Evolutionary conservation across 176 grass and related monocot species (phyloP), one percentile per base, ranked within the genome.

Genomic region (Bromus sterilis): DNA sequence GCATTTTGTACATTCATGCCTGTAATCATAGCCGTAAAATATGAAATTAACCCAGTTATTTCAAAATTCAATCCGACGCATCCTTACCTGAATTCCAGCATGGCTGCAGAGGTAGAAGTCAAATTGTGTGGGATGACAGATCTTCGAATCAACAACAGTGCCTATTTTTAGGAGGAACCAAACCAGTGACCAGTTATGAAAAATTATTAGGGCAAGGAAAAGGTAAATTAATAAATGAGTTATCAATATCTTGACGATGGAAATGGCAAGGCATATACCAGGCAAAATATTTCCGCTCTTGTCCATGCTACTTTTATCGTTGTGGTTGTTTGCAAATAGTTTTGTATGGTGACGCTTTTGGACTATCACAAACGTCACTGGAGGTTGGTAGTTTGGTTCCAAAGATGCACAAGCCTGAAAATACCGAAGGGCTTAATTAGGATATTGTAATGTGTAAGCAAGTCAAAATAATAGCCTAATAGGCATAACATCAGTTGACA

Each of bases 261-360:
- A 42, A 85, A 66, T 33, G 31, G 11, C 8, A 39, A 66, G 21
- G 14, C 6, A 63, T 39, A 75, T 86, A 90, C 91, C 91, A 48
- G 91, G 85, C 28, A 93, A 75, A 21, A 93, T 88, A 77, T 93
- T 93, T 66, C 91, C 91, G 34, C 91, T 93, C 78, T 88, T 93
- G 74, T 93, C 91, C 5, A 75, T 83, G 60, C 57, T 90, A 44
- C 85, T 94, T 90, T 79, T 84, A 37, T 90, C 88, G 20, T 90
- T 88, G 84, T 94, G 91, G 60, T 90, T 90, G 74, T 94, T 86
- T 11, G 88, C 82, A 77, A 94, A 94, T 49, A 94, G 67, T 69
- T 86, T 86, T 1, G 88, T 94, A n/a, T 90, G 91, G 62, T 94
- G 91, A 11, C 91, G 85, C 60, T 94, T 94, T 77, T 94, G 91